Evolutionary conservation across 129 eudicot genomes (phyloP).

Genomic region (Flaveria trinervia): DNA sequence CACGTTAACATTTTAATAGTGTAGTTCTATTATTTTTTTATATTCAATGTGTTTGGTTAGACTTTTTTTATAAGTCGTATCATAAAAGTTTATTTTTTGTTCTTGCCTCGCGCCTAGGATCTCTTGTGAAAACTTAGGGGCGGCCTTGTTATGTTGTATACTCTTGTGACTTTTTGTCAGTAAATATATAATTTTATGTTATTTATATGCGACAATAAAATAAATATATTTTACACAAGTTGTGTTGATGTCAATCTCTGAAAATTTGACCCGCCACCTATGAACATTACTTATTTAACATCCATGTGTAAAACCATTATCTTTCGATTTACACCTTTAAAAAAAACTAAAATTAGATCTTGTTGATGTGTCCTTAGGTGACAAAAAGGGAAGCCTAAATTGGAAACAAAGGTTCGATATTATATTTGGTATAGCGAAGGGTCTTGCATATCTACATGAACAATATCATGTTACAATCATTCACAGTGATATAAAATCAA

Average conservation of each 20-base stretch:
- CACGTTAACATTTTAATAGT: no score
- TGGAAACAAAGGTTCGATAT: constrained; percentile 61
- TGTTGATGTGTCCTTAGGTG: constrained; percentile 33
- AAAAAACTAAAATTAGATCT: neutral
- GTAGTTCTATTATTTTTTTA: no score
- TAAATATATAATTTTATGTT: no score
- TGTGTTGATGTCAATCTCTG: neutral
- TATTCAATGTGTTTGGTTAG: no score
- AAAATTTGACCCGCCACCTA: neutral
- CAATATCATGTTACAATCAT: constrained; percentile 65
- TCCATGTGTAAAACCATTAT: neutral
- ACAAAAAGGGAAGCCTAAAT: constrained; percentile 36
- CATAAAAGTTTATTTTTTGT: no score
- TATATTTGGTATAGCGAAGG: constrained; percentile 57
- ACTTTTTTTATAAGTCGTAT: no score
- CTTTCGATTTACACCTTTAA: neutral
- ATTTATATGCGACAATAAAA: no score
- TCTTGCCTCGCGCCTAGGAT: no score
- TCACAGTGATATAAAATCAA: constrained; percentile 61
- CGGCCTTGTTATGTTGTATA: no score
- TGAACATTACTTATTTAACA: neutral
- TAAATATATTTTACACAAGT: no score
- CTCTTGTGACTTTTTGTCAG: no score
- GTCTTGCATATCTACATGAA: constrained; percentile 69
- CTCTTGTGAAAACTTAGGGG: no score